Evolutionary conservation across 148 eudicot species (phyloP).

Genomic region (Rhododendron henanense): DNA sequence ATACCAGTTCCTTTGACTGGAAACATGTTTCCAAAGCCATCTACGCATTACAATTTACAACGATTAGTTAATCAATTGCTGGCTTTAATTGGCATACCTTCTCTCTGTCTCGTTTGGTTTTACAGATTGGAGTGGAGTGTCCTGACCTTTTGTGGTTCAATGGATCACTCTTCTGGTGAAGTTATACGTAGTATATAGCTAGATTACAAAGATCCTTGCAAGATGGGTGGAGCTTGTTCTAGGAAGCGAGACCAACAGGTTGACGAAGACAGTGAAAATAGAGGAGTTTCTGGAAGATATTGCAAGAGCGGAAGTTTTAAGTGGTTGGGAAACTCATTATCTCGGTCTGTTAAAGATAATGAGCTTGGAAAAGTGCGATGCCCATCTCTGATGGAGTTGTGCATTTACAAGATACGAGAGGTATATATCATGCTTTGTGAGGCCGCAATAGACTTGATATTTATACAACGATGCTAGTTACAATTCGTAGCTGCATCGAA

Average conservation of each 20-base stretch:
- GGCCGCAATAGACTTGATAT: background rate
- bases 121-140: conserved; percentile 5
- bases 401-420: conserved; percentile 46
- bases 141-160: background rate
- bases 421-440: conserved; percentile 17
- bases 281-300: conserved; percentile 52
- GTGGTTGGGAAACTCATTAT: conserved; percentile 58
- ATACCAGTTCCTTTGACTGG: background rate
- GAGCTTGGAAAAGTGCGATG: conserved; percentile 29
- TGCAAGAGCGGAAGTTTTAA: conserved; percentile 72
- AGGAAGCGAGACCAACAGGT: conserved; percentile 62
- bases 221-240: conserved; percentile 78
- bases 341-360: conserved; percentile 32
- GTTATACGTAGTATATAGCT: background rate
- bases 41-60: background rate
- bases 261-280: conserved; percentile 38
- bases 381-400: conserved; percentile 68
- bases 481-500: background rate
- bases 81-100: too few relatives aligned
- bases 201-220: background rate
- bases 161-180: background rate
- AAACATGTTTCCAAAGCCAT: background rate
- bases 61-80: background rate
- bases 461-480: background rate
- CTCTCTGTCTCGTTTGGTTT: background rate